These are phyloP conservation scores for Blastobotrys capitulatus DNA, from an alignment of 1,139 yeast species.

Conservation along the genomic window DNA sequence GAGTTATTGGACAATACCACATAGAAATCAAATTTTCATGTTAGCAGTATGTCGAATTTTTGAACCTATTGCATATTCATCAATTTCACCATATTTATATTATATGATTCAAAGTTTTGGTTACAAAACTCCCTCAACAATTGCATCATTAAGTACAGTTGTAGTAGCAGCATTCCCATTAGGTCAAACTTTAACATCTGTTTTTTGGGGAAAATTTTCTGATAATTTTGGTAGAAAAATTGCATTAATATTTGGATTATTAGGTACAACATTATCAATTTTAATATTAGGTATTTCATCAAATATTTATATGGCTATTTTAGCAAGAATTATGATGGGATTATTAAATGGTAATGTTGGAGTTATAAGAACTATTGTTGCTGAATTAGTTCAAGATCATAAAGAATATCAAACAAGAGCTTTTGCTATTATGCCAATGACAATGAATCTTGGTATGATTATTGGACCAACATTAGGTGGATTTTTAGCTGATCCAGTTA, in stretches of 20 bases:
- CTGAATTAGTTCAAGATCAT: constrained; percentile 48
- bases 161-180: constrained; percentile 50
- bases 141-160: constrained; percentile 45
- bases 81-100: constrained; percentile 56
- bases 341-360: constrained; percentile 56
- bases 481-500: constrained; percentile 34
- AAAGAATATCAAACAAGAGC: constrained; percentile 56
- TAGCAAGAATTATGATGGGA: constrained; percentile 49
- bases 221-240: constrained; percentile 51
- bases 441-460: constrained; percentile 51
- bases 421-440: constrained; percentile 51
- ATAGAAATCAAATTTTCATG: constrained; percentile 25
- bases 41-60: constrained; percentile 39
- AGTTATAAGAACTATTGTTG: constrained; percentile 53
- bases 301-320: constrained; percentile 46
- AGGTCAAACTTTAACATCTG: constrained; percentile 48
- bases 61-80: constrained; percentile 58
- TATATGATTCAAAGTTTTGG: constrained; percentile 57
- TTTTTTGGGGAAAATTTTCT: constrained; percentile 53
- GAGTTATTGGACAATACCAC: constrained; percentile 27
- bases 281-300: constrained; percentile 48
- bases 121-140: constrained; percentile 45
- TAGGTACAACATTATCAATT: constrained; percentile 46
- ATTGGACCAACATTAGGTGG: constrained; percentile 45
- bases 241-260: constrained; percentile 44